phyloP scores from a whole-genome alignment of 2,329 filamentous ascomycete species.

The Fusarium palustre region DNA sequence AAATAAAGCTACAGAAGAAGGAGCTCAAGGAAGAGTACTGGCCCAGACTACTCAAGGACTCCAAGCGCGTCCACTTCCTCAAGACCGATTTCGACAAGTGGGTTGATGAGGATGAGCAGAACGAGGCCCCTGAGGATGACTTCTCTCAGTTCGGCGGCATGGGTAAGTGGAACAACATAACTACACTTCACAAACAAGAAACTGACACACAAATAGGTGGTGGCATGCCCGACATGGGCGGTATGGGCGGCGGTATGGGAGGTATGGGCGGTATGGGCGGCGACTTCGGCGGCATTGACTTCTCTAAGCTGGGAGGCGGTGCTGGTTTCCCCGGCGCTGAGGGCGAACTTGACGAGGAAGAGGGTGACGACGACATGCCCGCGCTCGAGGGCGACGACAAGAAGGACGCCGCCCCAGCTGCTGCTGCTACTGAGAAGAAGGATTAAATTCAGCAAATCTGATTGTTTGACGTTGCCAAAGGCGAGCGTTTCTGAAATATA shows the following conservation, averaged over 20 bases:
- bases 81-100: constrained; percentile 99
- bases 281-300: constrained; percentile 90
- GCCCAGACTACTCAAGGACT: constrained; percentile 92
- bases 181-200: not conserved
- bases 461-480: constrained; percentile 36
- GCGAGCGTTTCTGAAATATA: constrained; percentile 38
- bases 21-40: constrained; percentile 94
- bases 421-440: constrained; percentile 55
- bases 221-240: constrained; percentile 63
- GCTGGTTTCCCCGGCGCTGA: constrained; percentile 65
- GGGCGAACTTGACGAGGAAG: constrained; percentile 66
- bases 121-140: constrained; percentile 87
- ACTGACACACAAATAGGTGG: constrained; percentile 55
- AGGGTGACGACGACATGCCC: constrained; percentile 87
- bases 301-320: constrained; percentile 84
- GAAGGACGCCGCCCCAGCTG: constrained; percentile 53
- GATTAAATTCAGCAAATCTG: constrained; percentile 46
- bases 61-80: constrained; percentile 91
- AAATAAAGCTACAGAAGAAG: constrained; percentile 97
- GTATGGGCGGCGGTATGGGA: constrained; percentile 58
- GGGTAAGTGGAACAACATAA: constrained; percentile 59
- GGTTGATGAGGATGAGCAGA: constrained; percentile 99
- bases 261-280: constrained; percentile 65
- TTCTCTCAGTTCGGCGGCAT: constrained; percentile 74
- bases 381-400: constrained; percentile 74